Base-by-base conservation (phyloP, 1,284 basidiomycete species). In the Boletus smithii region DNA sequence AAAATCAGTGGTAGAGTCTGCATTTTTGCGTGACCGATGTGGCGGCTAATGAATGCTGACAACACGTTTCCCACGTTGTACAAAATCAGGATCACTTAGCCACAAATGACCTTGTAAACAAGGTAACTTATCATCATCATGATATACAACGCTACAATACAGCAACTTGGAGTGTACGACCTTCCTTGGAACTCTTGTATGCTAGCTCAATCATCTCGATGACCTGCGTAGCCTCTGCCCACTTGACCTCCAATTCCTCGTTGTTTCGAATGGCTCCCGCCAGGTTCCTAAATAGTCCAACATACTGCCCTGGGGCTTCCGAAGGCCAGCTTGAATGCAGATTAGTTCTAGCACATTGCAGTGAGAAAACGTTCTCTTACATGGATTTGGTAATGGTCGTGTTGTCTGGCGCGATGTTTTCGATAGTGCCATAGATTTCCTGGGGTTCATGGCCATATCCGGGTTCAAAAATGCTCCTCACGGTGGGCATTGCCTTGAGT, bases 161-260 rank as follows among this genome's bases (percentile, higher is more conserved):
- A 37, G 56, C 51, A 33, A 78, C 61, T 9, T 63, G 60, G n/a
- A 80, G 39, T 1, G 75, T 79, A 41, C 69, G 68, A 26, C 80
- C 82, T 60, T 85, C 80, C 53, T 67, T 73, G 17, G 82, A 76
- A 53, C 83, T 86, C 64, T 74, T 66, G 59, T 80, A 74, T 8
- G 83, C 85, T 8, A 86, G 69, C 66, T 90, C 84, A 56, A 90
- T 80, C 61, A 90, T 74, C 67, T 87, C 79, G 57, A 91, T 81
- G 6, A 85, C 82, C 14, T 74, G 68, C 16, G 77, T 78, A 2
- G 85, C 80, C 60, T 88, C 80, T 55, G 77, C 75, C 76, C 86
- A 89, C 62, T 81, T 85, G 42, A 91, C 79, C 11, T 73, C 73
- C 38, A 72, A 73, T 40, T 76, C 73, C 13, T 71, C 74, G 4